Base-by-base conservation (phyloP, 2,329 filamentous ascomycete genomes). In the Thielaviopsis ethacetica region DNA sequence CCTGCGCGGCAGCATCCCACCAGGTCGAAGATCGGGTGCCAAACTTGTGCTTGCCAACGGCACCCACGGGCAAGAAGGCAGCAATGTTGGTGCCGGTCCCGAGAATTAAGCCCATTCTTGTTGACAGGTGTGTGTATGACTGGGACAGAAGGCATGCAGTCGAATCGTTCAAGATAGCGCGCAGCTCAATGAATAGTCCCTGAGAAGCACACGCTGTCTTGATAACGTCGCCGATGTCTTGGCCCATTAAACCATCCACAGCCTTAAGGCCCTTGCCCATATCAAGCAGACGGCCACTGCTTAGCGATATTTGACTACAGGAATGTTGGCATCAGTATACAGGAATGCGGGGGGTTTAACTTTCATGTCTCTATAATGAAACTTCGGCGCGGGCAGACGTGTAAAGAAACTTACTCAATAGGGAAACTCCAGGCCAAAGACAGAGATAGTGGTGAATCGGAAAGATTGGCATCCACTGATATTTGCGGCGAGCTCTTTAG, bases 371-470 rank as follows among this genome's bases (percentile, higher is more conserved):
- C 24, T 26, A 6, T 30, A 12, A 51, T n/a, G 2, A 15, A n/a
- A 26, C 19, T 21, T 22, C 15, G 6, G 24, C 27, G 26, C 13
- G 21, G 6, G 30, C 10, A 34, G n/a, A 12, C 30, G 10, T 41
- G n/a, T 13, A 50, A 6, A 34, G n/a, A 53, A 27, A 73, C 80
- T 67, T 72, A 84, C 82, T 85, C 79, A 52, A 86, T 81, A 26
- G 83, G 83, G 64, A 86, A 86, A 61, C 82, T 85, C 82, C 83
- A 86, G 5, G 83, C 80, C 62, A 85, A 68, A 1, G 82, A 82
- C 70, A 84, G 73, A 9, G 76, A 76, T 56, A 85, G 70, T 27
- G 77, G 74, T 1, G 71, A 68, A 19, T 74, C 75, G 51, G 54
- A 21, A 30, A 49, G n/a, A 3, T 19, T 38, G 9, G 27, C 41